Evolutionary conservation across 1,284 basidiomycete genomes (phyloP).

Genomic region (Sanghuangporus baumii): DNA sequence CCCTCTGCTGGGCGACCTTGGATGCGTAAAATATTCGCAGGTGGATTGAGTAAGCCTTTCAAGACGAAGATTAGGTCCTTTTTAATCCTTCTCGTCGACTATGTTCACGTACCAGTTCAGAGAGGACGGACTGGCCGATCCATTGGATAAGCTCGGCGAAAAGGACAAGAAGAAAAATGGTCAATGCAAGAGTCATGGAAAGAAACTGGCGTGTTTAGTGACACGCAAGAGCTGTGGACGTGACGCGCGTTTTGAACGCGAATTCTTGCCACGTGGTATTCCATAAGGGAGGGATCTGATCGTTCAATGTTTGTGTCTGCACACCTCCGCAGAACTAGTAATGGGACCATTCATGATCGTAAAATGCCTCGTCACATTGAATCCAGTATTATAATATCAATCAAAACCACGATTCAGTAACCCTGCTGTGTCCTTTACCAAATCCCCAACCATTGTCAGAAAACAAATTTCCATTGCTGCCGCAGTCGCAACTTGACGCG

Average conservation of each 20-base stretch:
- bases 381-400: too few species aligned
- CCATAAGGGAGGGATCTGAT: too few species aligned
- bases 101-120: slow-evolving; percentile 60
- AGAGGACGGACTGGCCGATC: slow-evolving; percentile 80
- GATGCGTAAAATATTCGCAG: slow-evolving; percentile 57
- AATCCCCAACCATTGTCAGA: too few species aligned
- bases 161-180: slow-evolving; percentile 79
- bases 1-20: slow-evolving; percentile 49
- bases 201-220: background rate
- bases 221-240: background rate
- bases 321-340: too few species aligned
- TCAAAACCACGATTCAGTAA: too few species aligned
- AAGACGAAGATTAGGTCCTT: background rate
- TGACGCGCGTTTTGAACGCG: background rate
- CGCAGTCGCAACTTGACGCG: too few species aligned
- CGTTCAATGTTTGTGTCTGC: too few species aligned
- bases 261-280: background rate
- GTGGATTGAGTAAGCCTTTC: slow-evolving; percentile 66
- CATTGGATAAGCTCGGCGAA: slow-evolving; percentile 79
- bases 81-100: background rate
- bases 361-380: too few species aligned
- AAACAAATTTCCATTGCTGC: too few species aligned
- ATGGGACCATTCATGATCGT: too few species aligned
- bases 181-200: slow-evolving; percentile 68
- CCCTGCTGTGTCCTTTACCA: too few species aligned